These are phyloP conservation scores for Akanthomyces lecanii DNA, from an alignment of 2,329 filamentous ascomycete species.

Conservation along the genomic window DNA sequence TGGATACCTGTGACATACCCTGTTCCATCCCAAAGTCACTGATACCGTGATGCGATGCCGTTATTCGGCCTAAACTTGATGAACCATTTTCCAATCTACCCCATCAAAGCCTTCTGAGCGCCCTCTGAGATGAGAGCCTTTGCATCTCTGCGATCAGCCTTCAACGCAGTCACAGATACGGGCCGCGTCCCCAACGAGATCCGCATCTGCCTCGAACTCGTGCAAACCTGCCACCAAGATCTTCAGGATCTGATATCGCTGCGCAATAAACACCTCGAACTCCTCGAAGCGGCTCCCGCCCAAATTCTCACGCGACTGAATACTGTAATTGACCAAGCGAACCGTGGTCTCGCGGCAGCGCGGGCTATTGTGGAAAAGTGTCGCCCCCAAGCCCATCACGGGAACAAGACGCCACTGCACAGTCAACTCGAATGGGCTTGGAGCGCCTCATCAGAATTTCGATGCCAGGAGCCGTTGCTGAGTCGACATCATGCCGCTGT, in stretches of 20 bases:
- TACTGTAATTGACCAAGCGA: conserved; percentile 27
- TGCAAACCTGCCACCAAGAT: conserved; percentile 29
- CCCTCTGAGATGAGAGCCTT: conserved; percentile 2
- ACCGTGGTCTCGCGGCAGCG: conserved; percentile 26
- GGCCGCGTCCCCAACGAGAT: conserved; percentile 27
- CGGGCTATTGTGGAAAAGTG: conserved; percentile 29
- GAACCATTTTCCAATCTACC: not conserved
- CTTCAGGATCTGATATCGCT: conserved; percentile 32
- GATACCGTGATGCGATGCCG: not conserved
- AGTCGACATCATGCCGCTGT: conserved; percentile 28
- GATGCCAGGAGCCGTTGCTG: conserved; percentile 25
- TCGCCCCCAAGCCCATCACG: conserved; percentile 22
- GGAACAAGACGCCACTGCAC: conserved; percentile 21
- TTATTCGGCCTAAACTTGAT: not conserved
- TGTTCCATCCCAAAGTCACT: not conserved
- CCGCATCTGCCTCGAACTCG: conserved; percentile 28
- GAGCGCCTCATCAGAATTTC: conserved; percentile 25
- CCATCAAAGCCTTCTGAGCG: not conserved
- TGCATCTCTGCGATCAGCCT: conserved; percentile 3
- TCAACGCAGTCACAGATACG: conserved; percentile 20
- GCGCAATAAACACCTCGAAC: conserved; percentile 25
- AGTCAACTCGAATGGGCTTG: conserved; percentile 25
- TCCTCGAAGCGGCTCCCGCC: conserved; percentile 23
- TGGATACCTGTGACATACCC: not conserved
- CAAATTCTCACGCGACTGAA: conserved; percentile 27